Evolutionary conservation across 2,329 filamentous ascomycete genomes (phyloP), one percentile per base, ranked within the genome.

Genomic region (Paecilomyces dactylethromorphus): DNA sequence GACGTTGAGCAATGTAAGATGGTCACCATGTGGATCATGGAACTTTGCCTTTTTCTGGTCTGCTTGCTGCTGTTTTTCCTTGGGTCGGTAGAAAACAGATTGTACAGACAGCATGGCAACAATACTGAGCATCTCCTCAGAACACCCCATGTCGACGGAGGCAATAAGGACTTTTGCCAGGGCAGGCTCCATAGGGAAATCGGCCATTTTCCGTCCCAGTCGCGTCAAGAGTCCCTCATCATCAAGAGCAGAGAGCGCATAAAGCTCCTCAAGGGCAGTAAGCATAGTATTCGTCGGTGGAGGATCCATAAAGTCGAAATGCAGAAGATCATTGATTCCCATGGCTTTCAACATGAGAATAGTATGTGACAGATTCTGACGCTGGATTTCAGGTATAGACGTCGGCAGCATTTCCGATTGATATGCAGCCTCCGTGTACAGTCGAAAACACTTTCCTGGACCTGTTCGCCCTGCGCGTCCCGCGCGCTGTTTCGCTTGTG

Each of bases 291-390:
- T 97, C 31, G 94, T 94, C 0, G 94, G 94, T 0, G 94, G 94
- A 0, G 94, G 92, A 68, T 99, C 94, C 93, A 99, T 97, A 68
- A 99, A 99, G 76, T 97, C 93, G 69, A 99, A 99, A 70, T 96
- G 92, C 12, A 99, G 82, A 1, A 99, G 81, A 70, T 99, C 94
- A 70, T 99, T 97, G 74, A 99, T 97, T 2, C 95, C 94, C 92
- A 99, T 97, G 0, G 94, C 94, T 73, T 99, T 99, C 55, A 99
- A 84, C 90, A 97, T 96, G 53, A 99, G 82, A 73, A 99, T 97
- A 0, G 93, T 97, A 65, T 90, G 87, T 0, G 91, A 90, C 56
- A 99, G 71, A 68, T 99, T 99, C 72, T 97, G 91, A 1, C 94
- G 84, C 71, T 99, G 94, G 56, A 99, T 99, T 68, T 97, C 94